Percentiles rank a stretch among this genome's conserved stretches.
phyloP scores from a whole-genome alignment of 1,139 yeast genomes.

The Debaryomycetaceae sp. region DNA sequence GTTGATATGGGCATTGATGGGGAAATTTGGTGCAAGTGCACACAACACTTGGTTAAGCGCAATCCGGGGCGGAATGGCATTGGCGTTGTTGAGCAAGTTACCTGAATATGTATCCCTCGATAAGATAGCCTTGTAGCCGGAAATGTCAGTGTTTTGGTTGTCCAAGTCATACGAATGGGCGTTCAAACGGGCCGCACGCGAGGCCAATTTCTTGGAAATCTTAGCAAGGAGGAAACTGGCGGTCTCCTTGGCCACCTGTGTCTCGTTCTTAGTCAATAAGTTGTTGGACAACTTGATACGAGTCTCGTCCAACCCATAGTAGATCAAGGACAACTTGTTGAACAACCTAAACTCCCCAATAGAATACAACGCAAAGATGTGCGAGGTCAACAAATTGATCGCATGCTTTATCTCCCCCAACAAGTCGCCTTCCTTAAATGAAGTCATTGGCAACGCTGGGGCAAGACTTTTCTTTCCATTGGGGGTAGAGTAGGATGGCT shows the following conservation, averaged over 20 bases:
- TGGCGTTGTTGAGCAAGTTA: conserved; percentile 47
- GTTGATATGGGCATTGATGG: conserved; percentile 43
- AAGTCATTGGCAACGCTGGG: conserved; percentile 54
- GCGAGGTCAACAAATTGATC: conserved; percentile 53
- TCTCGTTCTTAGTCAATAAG: conserved; percentile 59
- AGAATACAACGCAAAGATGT: conserved; percentile 66
- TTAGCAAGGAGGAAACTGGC: conserved; percentile 60
- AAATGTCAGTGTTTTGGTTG: conserved; percentile 51
- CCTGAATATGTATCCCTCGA: conserved; percentile 64
- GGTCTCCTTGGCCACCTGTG: conserved; percentile 49
- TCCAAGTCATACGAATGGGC: conserved; percentile 38
- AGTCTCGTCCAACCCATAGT: conserved; percentile 58
- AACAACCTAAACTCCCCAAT: conserved; percentile 63
- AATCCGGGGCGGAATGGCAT: conserved; percentile 49
- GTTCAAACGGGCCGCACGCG: conserved; percentile 40
- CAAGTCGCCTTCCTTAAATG: conserved; percentile 36
- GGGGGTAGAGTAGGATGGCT: conserved; percentile 10
- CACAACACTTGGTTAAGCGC: conserved; percentile 68
- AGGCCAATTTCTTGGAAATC: conserved; percentile 62
- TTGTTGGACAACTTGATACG: conserved; percentile 55
- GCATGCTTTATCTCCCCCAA: conserved; percentile 56
- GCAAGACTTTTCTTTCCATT: conserved; percentile 16
- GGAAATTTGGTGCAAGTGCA: conserved; percentile 72
- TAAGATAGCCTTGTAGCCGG: conserved; percentile 71
- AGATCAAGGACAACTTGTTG: conserved; percentile 49